phyloP scores from a whole-genome alignment of 495 filamentous ascomycete genomes.

The Annulohypoxylon nitens region DNA sequence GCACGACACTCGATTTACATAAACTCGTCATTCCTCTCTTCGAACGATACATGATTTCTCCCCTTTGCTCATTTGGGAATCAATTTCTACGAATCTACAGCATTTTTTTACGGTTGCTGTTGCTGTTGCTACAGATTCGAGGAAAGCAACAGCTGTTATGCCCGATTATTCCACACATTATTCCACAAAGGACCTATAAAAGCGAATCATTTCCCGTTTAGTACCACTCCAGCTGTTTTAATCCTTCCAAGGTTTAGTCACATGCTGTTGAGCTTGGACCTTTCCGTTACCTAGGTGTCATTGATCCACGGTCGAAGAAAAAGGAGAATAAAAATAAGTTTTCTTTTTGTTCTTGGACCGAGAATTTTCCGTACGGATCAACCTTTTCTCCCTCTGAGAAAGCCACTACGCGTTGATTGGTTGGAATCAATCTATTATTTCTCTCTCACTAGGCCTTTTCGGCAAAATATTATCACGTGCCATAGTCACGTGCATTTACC shows the following conservation, averaged over 20 bases:
- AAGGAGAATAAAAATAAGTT: constrained; percentile 5
- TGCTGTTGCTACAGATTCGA: constrained; percentile 16
- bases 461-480: not conserved
- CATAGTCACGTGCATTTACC: not conserved
- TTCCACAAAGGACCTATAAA: constrained; percentile 7
- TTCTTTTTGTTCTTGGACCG: not conserved
- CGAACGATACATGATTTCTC: constrained; percentile 37
- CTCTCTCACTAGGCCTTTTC: not conserved
- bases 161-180: constrained; percentile 16
- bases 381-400: not conserved
- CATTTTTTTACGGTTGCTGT: constrained; percentile 19
- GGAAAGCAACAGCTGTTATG: constrained; percentile 20
- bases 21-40: constrained; percentile 53
- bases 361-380: constrained; percentile 5
- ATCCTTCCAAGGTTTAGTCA: constrained; percentile 13
- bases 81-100: constrained; percentile 26
- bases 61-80: constrained; percentile 42
- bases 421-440: not conserved
- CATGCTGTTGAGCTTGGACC: constrained; percentile 27
- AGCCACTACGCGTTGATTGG: constrained; percentile 3
- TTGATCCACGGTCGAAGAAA: constrained; percentile 17
- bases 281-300: constrained; percentile 19
- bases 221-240: constrained; percentile 1
- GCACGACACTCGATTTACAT: constrained; percentile 59
- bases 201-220: constrained; percentile 30